A percentile compares a stretch with the other conserved stretches of the same genome.
Conservation (phyloP, 257 asterid genomes). For the Primulina huaijiensis region DNA sequence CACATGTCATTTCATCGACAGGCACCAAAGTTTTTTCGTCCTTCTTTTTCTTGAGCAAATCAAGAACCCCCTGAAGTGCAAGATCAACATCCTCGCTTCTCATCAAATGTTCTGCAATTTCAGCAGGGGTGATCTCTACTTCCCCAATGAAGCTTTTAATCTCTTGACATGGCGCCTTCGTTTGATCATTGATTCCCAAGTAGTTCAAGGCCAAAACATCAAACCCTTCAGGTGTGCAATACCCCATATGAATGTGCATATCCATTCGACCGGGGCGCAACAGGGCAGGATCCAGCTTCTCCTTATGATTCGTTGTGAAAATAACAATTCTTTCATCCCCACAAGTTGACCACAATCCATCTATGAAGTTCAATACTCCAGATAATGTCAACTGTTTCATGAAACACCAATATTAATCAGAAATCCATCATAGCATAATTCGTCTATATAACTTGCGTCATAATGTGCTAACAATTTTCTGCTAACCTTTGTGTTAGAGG, state of each 20-base stretch:
- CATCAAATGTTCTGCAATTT: conserved; percentile 78
- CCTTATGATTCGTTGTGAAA: conserved; percentile 81
- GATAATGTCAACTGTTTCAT: conserved; percentile 59
- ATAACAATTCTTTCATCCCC: conserved; percentile 75
- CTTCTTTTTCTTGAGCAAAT: conserved; percentile 45
- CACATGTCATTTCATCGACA: not conserved
- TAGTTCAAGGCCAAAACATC: conserved; percentile 57
- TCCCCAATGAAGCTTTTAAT: conserved; percentile 44
- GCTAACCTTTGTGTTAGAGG: conserved; percentile 34
- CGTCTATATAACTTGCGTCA: not conserved
- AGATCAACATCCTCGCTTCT: conserved; percentile 54
- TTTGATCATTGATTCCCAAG: conserved; percentile 41
- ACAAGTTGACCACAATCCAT: conserved; percentile 75
- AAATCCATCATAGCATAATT: not conserved
- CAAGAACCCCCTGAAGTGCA: conserved; percentile 56
- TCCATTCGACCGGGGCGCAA: conserved; percentile 84
- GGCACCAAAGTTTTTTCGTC: conserved; percentile 14
- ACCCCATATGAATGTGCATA: conserved; percentile 78
- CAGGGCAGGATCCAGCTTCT: conserved; percentile 74
- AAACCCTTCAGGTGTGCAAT: conserved; percentile 55
- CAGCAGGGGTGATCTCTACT: conserved; percentile 60
- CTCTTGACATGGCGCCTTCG: conserved; percentile 25
- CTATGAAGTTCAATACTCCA: conserved; percentile 72
- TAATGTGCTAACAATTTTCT: not conserved
- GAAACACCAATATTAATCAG: not conserved